Conservation (phyloP, 306 rosid species). For the Ziziphus jujuba region DNA sequence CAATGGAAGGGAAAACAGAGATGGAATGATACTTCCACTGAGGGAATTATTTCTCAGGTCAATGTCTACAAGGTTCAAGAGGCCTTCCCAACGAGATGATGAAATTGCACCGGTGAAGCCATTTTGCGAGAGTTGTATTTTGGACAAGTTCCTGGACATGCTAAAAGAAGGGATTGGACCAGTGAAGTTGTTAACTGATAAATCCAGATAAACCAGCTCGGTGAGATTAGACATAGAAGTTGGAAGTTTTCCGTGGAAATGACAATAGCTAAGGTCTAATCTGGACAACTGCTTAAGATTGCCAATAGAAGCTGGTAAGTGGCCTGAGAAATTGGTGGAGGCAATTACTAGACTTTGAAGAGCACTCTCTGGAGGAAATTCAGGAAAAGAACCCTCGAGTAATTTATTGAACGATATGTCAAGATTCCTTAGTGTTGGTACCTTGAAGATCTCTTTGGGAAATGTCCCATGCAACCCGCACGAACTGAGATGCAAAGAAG, state of each 20-base stretch:
- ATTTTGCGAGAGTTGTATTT: slow-evolving; percentile 25
- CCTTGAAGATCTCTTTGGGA: slow-evolving; percentile 23
- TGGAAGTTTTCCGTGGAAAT: slow-evolving; percentile 28
- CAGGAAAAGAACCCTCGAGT: slow-evolving; percentile 32
- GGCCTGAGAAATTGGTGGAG: slow-evolving; percentile 13
- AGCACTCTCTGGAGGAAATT: slow-evolving; percentile 3
- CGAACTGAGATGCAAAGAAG: not conserved
- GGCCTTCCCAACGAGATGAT: slow-evolving; percentile 27
- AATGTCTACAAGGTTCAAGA: slow-evolving; percentile 7
- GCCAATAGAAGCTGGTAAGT: slow-evolving; percentile 25
- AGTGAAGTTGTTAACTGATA: slow-evolving; percentile 15
- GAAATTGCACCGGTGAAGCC: slow-evolving; percentile 7
- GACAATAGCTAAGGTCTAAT: slow-evolving; percentile 15
- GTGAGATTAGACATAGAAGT: slow-evolving; percentile 12
- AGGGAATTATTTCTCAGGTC: slow-evolving; percentile 24
- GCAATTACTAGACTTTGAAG: slow-evolving; percentile 6
- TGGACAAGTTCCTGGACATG: slow-evolving; percentile 19
- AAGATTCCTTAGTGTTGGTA: slow-evolving; percentile 11
- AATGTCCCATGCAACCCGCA: slow-evolving; percentile 7
- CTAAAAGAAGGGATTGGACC: slow-evolving; percentile 34
- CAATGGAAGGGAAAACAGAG: slow-evolving; percentile 25
- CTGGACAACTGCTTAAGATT: slow-evolving; percentile 19
- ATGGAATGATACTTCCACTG: slow-evolving; percentile 18
- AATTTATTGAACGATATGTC: slow-evolving; percentile 10
- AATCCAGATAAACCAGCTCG: slow-evolving; percentile 24